Base-by-base conservation (phyloP, 768 basidiomycete species). In the Pleurotus cornucopiae region DNA sequence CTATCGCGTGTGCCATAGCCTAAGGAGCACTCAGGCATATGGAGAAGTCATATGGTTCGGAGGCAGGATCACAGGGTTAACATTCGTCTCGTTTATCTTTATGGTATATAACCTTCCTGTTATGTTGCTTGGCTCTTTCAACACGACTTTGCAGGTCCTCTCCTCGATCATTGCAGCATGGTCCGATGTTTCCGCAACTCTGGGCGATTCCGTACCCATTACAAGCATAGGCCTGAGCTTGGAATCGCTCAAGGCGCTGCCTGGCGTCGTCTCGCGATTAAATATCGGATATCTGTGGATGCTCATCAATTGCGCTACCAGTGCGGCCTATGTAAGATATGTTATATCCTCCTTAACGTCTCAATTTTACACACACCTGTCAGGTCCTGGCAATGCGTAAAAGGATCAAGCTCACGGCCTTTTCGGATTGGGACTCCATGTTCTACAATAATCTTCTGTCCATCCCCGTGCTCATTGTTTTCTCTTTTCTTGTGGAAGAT, bases 361-460 rank as follows among this genome's bases (percentile, higher is more conserved):
- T 51, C 58, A 46, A 5, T n/a, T 26, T 48, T 46, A 34, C 26
- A 26, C 41, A 55, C 41, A 38, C 23, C 20, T 44, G 49, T 23
- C 62, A 96, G 94, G 93, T 97, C 39, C 79, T 99, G 48, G 79
- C 91, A 40, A 98, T 98, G 97, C 84, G 97, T 56, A 98, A 96
- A 69, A 83, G 88, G 56, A 98, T 99, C 77, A 98, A 98, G 75
- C 70, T 78, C 41, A 98, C 94, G 13, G 92, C 92, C 16, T 98
- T 98, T 75, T 80, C 94, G 48, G 96, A 99, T 65, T 97, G 94
- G 95, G 96, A 98, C 66, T 88, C 94, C 11, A 98, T 98, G 94
- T 96, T 93, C 74, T 98, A 98, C 77, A 97, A 96, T 76, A 99
- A 98, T 70, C 68, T 98, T 45, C 75, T 98, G 51, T 96, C 93